These are phyloP conservation scores for Fomitopsis betulina DNA, from an alignment of 1,284 basidiomycete species.

Conservation along the genomic window DNA sequence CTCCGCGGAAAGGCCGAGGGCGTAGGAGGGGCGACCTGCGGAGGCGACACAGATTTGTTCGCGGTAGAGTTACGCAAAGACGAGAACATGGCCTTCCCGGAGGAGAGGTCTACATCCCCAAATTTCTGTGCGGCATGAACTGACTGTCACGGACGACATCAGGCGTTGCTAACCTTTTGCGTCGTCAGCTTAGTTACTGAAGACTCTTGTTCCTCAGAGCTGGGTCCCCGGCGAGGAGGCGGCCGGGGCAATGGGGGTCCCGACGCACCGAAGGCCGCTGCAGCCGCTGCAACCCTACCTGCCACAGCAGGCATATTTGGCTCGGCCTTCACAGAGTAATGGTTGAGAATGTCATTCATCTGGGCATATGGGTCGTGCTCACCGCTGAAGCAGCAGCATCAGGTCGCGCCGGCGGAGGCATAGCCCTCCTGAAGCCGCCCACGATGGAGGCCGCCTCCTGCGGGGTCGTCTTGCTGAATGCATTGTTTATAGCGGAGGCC, in stretches of 20 bases:
- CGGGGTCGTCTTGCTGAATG: slow-evolving; percentile 41
- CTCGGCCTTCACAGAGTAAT: neutral
- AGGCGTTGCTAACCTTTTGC: slow-evolving; percentile 25
- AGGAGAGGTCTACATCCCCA: slow-evolving; percentile 54
- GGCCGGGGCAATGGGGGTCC: slow-evolving; percentile 17
- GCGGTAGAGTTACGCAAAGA: slow-evolving; percentile 40
- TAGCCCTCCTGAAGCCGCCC: slow-evolving; percentile 17
- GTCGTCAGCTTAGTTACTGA: slow-evolving; percentile 13
- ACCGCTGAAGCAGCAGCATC: neutral
- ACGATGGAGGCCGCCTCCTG: slow-evolving; percentile 23
- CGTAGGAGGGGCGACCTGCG: slow-evolving; percentile 33
- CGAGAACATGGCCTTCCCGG: slow-evolving; percentile 43
- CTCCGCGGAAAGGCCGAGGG: slow-evolving; percentile 45
- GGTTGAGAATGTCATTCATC: neutral
- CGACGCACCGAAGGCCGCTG: slow-evolving; percentile 20
- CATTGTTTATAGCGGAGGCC: slow-evolving; percentile 43
- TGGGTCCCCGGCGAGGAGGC: slow-evolving; percentile 18
- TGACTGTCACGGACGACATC: too few species aligned
- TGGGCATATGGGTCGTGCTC: neutral
- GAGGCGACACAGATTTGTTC: slow-evolving; percentile 33
- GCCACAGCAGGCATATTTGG: slow-evolving; percentile 15
- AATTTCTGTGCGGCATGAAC: slow-evolving; percentile 39
- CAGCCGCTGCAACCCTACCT: slow-evolving; percentile 27
- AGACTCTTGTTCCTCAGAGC: slow-evolving; percentile 12
- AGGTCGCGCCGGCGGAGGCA: slow-evolving; percentile 1